Conservation (phyloP, 2,329 filamentous ascomycete genomes). For the Apiospora saccharicola region DNA sequence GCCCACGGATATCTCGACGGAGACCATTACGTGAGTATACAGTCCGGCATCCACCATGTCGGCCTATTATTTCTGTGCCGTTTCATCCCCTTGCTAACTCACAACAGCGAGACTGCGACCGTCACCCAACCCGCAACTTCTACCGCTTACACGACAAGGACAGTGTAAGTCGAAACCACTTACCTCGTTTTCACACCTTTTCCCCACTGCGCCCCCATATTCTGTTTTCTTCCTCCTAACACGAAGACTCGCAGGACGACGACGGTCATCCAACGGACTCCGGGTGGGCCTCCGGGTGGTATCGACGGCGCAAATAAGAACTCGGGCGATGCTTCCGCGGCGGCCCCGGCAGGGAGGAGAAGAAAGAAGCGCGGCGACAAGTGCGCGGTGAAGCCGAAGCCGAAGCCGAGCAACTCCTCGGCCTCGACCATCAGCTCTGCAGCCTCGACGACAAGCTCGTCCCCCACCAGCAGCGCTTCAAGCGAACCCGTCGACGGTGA, state of each 20-base stretch:
- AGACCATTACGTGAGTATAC: neutral
- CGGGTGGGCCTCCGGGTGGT: too few species aligned
- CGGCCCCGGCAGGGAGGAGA: too few species aligned
- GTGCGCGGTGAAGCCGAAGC: neutral
- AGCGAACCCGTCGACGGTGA: neutral
- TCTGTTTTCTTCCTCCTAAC: too few species aligned
- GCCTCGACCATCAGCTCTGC: neutral
- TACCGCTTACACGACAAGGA: neutral
- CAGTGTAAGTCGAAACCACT: neutral
- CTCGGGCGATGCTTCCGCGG: too few species aligned
- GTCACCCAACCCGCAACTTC: neutral
- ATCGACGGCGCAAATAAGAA: too few species aligned
- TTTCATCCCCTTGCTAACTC: neutral
- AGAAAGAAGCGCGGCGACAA: neutral
- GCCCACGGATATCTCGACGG: neutral
- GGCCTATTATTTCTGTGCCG: too few species aligned
- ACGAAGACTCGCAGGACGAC: neutral
- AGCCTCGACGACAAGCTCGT: neutral
- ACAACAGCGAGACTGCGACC: neutral
- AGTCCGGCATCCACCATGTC: too few species aligned
- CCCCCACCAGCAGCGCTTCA: neutral
- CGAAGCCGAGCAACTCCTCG: neutral
- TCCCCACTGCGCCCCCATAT: neutral
- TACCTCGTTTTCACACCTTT: too few species aligned
- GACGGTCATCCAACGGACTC: neutral